These are phyloP conservation scores for Penicillium polonicum DNA, from an alignment of 2,329 filamentous ascomycete species.

Conservation along the genomic window DNA sequence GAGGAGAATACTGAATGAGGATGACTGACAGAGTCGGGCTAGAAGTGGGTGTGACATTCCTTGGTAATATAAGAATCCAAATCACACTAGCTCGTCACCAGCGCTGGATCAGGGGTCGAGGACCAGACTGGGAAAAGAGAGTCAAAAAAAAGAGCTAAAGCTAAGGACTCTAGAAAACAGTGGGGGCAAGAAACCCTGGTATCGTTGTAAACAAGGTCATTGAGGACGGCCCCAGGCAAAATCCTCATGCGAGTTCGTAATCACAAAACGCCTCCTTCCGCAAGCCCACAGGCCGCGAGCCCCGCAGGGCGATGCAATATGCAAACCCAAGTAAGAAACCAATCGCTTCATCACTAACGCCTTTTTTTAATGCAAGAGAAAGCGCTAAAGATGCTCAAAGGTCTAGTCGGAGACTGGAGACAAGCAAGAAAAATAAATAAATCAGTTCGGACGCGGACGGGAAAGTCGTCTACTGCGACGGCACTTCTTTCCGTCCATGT, in stretches of 20 bases:
- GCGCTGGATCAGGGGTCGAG: background rate
- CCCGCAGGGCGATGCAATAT: slow-evolving; percentile 17
- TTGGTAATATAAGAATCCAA: background rate
- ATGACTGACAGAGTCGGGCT: background rate
- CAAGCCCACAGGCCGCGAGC: slow-evolving; percentile 7
- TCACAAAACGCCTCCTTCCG: slow-evolving; percentile 19
- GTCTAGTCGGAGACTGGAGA: slow-evolving; percentile 5
- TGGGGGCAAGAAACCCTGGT: background rate
- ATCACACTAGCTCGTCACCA: background rate
- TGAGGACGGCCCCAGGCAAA: slow-evolving; percentile 23
- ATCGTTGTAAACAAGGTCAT: slow-evolving; percentile 15
- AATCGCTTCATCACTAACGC: slow-evolving; percentile 21
- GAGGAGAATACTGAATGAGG: background rate
- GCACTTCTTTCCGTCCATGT: slow-evolving; percentile 5
- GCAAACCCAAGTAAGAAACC: slow-evolving; percentile 7
- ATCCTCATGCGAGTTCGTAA: slow-evolving; percentile 18
- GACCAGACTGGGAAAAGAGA: background rate
- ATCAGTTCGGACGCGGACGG: slow-evolving; percentile 15
- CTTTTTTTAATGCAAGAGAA: slow-evolving; percentile 22
- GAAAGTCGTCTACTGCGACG: slow-evolving; percentile 24
- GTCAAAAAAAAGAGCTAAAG: background rate
- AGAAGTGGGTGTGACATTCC: background rate
- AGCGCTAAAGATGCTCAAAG: slow-evolving; percentile 20
- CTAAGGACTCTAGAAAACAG: background rate
- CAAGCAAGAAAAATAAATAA: slow-evolving; percentile 10